phyloP scores from a whole-genome alignment of 2,329 filamentous ascomycete genomes.

The Diaporthe destruens region DNA sequence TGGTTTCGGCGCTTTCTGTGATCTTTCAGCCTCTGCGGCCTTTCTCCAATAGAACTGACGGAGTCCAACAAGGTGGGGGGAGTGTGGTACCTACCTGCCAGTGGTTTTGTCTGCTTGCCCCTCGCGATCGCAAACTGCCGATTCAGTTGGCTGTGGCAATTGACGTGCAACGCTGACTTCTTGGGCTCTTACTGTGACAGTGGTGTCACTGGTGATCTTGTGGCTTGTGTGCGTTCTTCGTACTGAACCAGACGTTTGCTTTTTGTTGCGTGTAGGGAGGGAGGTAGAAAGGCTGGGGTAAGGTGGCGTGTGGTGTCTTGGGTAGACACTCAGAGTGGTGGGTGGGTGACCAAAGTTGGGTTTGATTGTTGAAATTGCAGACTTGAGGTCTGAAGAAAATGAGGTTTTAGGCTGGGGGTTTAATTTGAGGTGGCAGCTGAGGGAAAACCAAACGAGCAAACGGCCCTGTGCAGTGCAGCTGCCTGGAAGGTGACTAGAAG shows the following conservation, averaged over 20 bases:
- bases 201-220: no score
- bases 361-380: neutral
- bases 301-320: neutral
- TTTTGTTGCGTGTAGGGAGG: neutral
- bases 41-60: neutral
- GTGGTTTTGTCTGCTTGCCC: neutral
- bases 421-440: neutral
- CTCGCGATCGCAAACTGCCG: neutral
- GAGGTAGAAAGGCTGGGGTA: neutral
- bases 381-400: neutral
- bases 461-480: neutral
- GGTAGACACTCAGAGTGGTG: neutral
- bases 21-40: neutral
- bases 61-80: neutral
- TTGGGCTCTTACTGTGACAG: neutral
- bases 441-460: neutral
- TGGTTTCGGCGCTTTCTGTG: neutral
- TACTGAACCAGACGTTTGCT: neutral
- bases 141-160: neutral
- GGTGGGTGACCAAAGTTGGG: no score
- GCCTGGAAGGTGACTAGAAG: neutral
- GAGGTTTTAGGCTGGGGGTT: neutral
- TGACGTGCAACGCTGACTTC: neutral
- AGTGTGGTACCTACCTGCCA: neutral
- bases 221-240: neutral